A percentile compares a stretch with the other conserved stretches of the same genome.
These are phyloP conservation scores for Aspergillus diversus DNA, from an alignment of 495 filamentous ascomycete species.

Conservation along the genomic window DNA sequence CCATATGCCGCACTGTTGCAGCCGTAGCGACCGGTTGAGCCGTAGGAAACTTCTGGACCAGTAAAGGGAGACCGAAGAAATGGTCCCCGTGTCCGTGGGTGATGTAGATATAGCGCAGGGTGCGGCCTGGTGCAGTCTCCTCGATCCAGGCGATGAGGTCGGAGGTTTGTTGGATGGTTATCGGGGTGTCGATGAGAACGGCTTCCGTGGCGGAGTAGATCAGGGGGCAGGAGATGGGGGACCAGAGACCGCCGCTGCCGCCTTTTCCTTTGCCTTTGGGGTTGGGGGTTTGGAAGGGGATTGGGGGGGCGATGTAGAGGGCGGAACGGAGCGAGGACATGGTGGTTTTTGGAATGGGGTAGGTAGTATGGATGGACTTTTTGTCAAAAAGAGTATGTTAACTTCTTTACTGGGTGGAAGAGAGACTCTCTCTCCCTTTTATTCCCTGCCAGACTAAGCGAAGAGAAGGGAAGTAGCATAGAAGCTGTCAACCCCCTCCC, in stretches of 20 bases:
- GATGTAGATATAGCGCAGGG: conserved; percentile 43
- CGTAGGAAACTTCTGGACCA: conserved; percentile 36
- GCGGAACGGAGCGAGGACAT: not conserved
- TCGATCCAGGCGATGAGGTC: conserved; percentile 24
- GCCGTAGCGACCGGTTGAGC: conserved; percentile 33
- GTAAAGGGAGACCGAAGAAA: conserved; percentile 37
- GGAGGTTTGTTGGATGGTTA: conserved; percentile 22
- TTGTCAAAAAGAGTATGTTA: too few relatives aligned
- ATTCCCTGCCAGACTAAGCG: too few relatives aligned
- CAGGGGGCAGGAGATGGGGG: conserved; percentile 29
- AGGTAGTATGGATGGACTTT: too few relatives aligned
- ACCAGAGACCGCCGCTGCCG: conserved; percentile 7
- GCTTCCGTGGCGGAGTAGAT: conserved; percentile 22
- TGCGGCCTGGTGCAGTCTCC: conserved; percentile 23
- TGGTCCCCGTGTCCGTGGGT: conserved; percentile 55
- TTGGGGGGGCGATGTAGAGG: conserved; percentile 9
- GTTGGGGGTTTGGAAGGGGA: conserved; percentile 8
- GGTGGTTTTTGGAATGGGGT: too few relatives aligned
- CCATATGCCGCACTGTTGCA: conserved; percentile 36
- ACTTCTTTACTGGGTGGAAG: too few relatives aligned
- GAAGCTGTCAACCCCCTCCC: too few relatives aligned
- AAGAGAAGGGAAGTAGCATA: too few relatives aligned
- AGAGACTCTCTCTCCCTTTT: too few relatives aligned
- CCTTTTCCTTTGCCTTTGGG: not conserved
- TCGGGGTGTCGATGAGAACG: conserved; percentile 30